These are phyloP conservation scores for Aspergillus nidulans DNA, from an alignment of 495 filamentous ascomycete species.

Conservation along the genomic window DNA sequence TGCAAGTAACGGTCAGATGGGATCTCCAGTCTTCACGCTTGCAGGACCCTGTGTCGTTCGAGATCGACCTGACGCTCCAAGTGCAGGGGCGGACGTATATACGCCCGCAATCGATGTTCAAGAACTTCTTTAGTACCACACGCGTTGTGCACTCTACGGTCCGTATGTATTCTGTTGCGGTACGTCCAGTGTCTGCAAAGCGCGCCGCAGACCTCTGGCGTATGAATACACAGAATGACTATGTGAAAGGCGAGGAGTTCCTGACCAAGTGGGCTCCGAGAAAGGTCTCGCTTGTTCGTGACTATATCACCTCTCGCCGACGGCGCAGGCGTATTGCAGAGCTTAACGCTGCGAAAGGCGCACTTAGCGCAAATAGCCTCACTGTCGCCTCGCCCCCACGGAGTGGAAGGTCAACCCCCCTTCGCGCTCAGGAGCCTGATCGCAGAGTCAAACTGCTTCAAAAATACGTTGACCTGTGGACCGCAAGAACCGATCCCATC, in stretches of 20 bases:
- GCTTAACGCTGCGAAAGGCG: conserved; percentile 70
- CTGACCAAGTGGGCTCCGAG: conserved; percentile 81
- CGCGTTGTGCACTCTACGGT: conserved; percentile 83
- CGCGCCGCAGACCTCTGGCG: conserved; percentile 91
- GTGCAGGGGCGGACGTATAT: conserved; percentile 81
- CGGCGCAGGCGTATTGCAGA: conserved; percentile 68
- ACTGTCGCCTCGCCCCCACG: conserved; percentile 27
- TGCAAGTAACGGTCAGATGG: conserved; percentile 83
- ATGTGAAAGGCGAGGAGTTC: conserved; percentile 90
- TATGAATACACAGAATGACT: conserved; percentile 91
- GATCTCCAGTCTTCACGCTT: conserved; percentile 75
- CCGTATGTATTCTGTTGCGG: conserved; percentile 75
- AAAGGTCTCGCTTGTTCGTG: conserved; percentile 79
- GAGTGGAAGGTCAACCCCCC: conserved; percentile 37
- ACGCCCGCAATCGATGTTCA: conserved; percentile 79
- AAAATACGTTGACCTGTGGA: conserved; percentile 76
- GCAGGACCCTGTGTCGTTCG: conserved; percentile 77
- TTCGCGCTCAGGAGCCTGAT: conserved; percentile 45
- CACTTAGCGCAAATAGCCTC: conserved; percentile 50
- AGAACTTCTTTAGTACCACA: conserved; percentile 77
- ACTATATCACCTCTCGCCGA: conserved; percentile 69
- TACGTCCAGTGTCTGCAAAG: conserved; percentile 86
- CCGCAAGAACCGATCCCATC: conserved; percentile 65
- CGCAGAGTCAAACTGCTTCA: conserved; percentile 56
- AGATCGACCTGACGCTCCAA: conserved; percentile 72